Conservation (phyloP, 2,329 filamentous ascomycete species). For the Diaporthe vaccinii region DNA sequence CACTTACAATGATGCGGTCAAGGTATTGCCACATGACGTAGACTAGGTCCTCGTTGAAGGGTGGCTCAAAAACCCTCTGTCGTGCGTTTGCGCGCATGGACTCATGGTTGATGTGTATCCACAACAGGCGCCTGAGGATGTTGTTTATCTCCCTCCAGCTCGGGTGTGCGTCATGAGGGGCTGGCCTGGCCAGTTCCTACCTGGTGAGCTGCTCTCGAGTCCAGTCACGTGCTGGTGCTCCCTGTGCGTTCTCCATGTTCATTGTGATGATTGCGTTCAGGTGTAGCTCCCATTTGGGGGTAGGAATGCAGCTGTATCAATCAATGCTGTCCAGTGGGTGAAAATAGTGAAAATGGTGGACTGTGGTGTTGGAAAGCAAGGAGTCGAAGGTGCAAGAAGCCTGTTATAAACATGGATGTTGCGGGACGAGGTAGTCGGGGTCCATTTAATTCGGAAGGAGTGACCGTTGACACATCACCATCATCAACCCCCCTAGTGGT, state of each 20-base stretch:
- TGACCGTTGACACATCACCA: no score
- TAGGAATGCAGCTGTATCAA: not conserved
- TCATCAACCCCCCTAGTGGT: no score
- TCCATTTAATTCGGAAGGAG: not conserved
- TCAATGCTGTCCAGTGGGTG: not conserved
- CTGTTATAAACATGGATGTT: not conserved
- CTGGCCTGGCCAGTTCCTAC: not conserved
- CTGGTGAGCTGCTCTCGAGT: not conserved
- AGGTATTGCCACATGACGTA: no score
- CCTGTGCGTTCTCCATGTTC: no score
- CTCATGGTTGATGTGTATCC: constrained; percentile 4
- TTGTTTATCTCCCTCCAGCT: not conserved
- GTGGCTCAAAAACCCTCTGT: not conserved
- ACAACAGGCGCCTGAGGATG: not conserved
- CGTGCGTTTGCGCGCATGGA: not conserved
- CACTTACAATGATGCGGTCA: no score
- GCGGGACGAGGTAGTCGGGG: not conserved
- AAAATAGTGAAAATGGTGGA: no score
- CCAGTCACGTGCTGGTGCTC: no score
- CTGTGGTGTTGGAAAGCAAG: not conserved
- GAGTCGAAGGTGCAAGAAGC: no score
- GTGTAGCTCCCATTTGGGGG: no score
- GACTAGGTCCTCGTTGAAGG: no score
- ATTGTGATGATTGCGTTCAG: no score
- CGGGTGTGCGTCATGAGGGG: not conserved